These are phyloP conservation scores for Alternaria postmessia DNA, from an alignment of 2,329 filamentous ascomycete genomes.

Conservation along the genomic window DNA sequence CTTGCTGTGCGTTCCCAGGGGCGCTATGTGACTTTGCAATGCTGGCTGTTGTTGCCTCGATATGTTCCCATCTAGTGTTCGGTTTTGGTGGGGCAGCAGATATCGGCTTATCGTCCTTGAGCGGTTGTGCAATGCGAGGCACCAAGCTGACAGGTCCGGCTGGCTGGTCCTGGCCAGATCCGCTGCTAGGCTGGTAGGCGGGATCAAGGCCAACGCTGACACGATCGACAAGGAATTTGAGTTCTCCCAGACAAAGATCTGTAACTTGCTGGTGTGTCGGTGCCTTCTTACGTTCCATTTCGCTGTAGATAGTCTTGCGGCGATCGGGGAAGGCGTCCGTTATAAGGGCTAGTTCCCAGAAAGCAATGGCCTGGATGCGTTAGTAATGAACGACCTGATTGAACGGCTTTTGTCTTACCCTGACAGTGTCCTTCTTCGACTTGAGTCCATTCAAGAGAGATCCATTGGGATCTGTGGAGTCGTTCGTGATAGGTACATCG, in stretches of 20 bases:
- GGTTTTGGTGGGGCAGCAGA: constrained; percentile 53
- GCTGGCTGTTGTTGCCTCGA: constrained; percentile 50
- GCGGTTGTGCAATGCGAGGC: constrained; percentile 59
- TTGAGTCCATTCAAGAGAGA: constrained; percentile 85
- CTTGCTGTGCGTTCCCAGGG: constrained; percentile 45
- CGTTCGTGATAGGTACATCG: constrained; percentile 80
- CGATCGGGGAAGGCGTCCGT: constrained; percentile 76
- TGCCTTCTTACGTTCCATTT: constrained; percentile 83
- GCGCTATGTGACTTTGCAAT: constrained; percentile 53
- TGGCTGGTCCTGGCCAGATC: constrained; percentile 24
- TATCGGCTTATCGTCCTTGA: constrained; percentile 57
- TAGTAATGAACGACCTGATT: constrained; percentile 3
- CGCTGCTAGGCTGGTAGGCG: constrained; percentile 27
- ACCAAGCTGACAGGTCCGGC: constrained; percentile 54
- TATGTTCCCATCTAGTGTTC: constrained; percentile 43
- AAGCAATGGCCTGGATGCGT: constrained; percentile 72
- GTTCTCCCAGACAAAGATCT: constrained; percentile 70
- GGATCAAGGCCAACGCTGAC: constrained; percentile 63
- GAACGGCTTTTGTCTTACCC: constrained; percentile 57
- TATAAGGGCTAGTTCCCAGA: constrained; percentile 89
- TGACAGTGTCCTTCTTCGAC: constrained; percentile 80
- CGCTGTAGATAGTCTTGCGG: constrained; percentile 81
- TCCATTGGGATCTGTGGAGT: constrained; percentile 90
- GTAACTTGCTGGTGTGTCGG: constrained; percentile 84
- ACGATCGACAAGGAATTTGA: constrained; percentile 72